phyloP scores from a whole-genome alignment of 306 rosid genomes.

The Inga laurina region DNA sequence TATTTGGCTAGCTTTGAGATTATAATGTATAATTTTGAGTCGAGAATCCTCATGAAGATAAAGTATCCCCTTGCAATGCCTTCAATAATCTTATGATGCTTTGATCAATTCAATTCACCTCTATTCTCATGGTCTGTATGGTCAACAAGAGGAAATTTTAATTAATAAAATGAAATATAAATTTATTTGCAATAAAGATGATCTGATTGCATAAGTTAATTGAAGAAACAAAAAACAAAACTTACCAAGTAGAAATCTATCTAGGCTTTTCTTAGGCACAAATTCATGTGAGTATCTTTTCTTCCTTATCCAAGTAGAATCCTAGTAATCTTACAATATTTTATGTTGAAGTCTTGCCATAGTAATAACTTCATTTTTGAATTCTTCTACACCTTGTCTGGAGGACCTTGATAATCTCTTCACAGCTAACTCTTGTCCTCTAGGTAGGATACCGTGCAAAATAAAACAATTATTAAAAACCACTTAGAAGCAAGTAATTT shows the following conservation, averaged over 20 bases:
- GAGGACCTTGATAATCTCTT: no score
- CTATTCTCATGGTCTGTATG: background rate
- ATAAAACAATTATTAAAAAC: background rate
- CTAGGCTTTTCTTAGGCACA: background rate
- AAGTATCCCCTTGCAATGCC: background rate
- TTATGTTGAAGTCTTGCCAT: no score
- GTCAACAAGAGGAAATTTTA: background rate
- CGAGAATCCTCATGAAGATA: background rate
- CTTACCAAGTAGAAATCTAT: background rate
- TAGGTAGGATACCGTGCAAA: slow-evolving; percentile 24
- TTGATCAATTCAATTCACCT: background rate
- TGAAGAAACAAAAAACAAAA: background rate
- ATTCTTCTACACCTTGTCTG: no score
- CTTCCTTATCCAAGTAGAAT: no score
- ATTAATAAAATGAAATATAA: background rate
- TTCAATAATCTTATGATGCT: background rate
- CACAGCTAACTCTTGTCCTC: no score
- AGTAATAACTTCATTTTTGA: no score
- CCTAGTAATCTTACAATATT: no score
- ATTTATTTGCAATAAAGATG: background rate
- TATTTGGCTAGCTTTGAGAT: background rate
- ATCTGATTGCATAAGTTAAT: background rate
- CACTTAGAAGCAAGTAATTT: background rate
- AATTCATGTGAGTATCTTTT: background rate
- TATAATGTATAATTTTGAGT: background rate